Conservation (phyloP, 495 filamentous ascomycete species). For the Geopyxis carbonaria region DNA sequence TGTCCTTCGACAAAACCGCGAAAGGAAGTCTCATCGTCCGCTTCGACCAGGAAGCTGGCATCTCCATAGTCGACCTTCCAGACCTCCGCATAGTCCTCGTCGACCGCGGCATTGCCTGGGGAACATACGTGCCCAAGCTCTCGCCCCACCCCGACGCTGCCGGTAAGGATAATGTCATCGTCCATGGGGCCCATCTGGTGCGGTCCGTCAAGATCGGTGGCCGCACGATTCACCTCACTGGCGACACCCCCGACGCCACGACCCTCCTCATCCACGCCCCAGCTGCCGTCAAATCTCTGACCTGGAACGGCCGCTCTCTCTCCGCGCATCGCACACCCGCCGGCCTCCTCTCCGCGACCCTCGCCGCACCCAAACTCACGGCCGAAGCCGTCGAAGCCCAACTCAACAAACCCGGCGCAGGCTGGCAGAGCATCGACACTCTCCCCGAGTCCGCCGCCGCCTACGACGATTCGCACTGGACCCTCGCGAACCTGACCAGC, state of each 20-base stretch:
- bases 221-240: slow-evolving; percentile 37
- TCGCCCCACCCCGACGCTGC: slow-evolving; percentile 35
- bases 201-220: slow-evolving; percentile 37
- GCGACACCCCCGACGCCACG: slow-evolving; percentile 49
- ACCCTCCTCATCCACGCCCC: slow-evolving; percentile 47
- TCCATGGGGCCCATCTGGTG: slow-evolving; percentile 53
- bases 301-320: slow-evolving; percentile 41
- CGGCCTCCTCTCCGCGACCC: slow-evolving; percentile 33
- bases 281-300: slow-evolving; percentile 33
- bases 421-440: slow-evolving; percentile 47
- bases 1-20: slow-evolving; percentile 26
- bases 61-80: slow-evolving; percentile 33
- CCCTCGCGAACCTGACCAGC: slow-evolving; percentile 33
- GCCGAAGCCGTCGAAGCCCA: slow-evolving; percentile 30
- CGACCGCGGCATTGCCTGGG: slow-evolving; percentile 36
- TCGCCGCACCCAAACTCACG: slow-evolving; percentile 30
- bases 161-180: slow-evolving; percentile 36
- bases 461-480: slow-evolving; percentile 47
- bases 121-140: slow-evolving; percentile 39
- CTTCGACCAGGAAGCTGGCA: slow-evolving; percentile 32
- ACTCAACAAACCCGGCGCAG: slow-evolving; percentile 28
- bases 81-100: slow-evolving; percentile 32
- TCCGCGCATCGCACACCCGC: slow-evolving; percentile 29
- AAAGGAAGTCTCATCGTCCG: slow-evolving; percentile 27
- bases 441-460: slow-evolving; percentile 43